A percentile compares a stretch with the other conserved stretches of the same genome.
phyloP scores from a whole-genome alignment of 1,139 yeast species.

The Magnusiomyces fungicola region DNA sequence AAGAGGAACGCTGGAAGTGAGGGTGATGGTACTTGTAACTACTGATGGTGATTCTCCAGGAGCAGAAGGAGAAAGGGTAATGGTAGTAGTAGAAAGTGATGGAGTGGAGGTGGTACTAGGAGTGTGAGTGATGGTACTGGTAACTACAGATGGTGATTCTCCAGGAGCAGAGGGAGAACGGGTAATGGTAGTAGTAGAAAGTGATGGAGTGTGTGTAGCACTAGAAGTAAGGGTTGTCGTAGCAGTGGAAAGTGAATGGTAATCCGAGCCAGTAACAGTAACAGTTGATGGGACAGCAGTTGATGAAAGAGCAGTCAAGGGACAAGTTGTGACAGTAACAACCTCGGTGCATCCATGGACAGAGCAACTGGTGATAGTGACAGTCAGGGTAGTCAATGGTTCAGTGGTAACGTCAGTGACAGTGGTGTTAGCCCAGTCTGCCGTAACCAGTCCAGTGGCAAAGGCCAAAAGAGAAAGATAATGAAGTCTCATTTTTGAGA shows the following conservation, averaged over 20 bases:
- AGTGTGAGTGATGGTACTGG: background rate
- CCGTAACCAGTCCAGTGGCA: background rate
- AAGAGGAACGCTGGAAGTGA: background rate
- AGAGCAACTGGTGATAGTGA: slow-evolving; percentile 3
- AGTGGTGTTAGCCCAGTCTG: background rate
- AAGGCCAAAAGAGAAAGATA: background rate
- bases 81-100: background rate
- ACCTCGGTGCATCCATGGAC: background rate
- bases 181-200: background rate
- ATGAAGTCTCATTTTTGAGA: background rate
- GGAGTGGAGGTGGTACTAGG: background rate
- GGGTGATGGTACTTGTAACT: background rate
- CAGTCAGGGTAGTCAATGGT: background rate
- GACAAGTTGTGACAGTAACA: slow-evolving; percentile 4
- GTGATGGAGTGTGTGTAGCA: background rate
- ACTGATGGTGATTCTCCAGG: background rate
- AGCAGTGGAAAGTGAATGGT: background rate
- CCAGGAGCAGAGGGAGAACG: background rate
- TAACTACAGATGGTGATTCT: background rate
- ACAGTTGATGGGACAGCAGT: background rate
- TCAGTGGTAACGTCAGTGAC: background rate
- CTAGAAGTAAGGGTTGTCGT: background rate
- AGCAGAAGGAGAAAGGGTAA: background rate
- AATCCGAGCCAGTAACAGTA: background rate
- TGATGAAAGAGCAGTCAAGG: background rate